These are phyloP conservation scores for Drechslerella coelobrocha DNA, from an alignment of 2,329 filamentous ascomycete species.

Conservation along the genomic window DNA sequence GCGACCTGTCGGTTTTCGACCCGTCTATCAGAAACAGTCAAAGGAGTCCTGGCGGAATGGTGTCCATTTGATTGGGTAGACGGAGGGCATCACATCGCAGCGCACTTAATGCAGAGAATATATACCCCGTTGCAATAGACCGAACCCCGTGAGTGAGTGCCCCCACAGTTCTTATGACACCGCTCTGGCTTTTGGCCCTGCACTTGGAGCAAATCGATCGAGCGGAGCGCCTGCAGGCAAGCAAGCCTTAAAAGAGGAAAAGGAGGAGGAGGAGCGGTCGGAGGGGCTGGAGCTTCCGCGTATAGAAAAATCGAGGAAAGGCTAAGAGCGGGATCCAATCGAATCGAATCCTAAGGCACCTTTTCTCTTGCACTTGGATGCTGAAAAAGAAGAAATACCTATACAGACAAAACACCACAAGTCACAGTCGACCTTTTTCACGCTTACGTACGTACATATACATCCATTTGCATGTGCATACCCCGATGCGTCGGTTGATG, in stretches of 20 bases:
- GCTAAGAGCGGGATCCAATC: conserved; percentile 13
- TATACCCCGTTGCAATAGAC: too few relatives aligned
- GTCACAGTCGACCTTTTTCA: background rate
- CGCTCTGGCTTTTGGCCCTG: too few relatives aligned
- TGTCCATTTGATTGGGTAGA: too few relatives aligned
- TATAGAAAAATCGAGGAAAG: conserved; percentile 24
- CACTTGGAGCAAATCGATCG: too few relatives aligned
- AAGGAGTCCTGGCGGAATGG: too few relatives aligned
- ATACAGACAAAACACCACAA: background rate
- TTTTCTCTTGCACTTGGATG: background rate
- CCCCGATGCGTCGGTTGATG: background rate
- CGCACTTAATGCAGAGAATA: too few relatives aligned
- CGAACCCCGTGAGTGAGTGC: too few relatives aligned
- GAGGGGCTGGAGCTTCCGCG: conserved; percentile 45
- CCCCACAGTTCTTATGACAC: too few relatives aligned
- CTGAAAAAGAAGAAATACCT: background rate
- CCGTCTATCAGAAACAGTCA: too few relatives aligned
- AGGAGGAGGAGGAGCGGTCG: conserved; percentile 7
- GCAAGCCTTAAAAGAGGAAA: conserved; percentile 19
- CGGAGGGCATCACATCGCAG: too few relatives aligned
- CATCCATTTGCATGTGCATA: background rate
- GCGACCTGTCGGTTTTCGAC: too few relatives aligned
- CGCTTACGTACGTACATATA: background rate
- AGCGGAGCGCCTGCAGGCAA: conserved; percentile 44
- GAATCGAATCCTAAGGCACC: too few relatives aligned